phyloP scores from a whole-genome alignment of 2,329 filamentous ascomycete species.

The Pseudovirgaria hyperparasitica region DNA sequence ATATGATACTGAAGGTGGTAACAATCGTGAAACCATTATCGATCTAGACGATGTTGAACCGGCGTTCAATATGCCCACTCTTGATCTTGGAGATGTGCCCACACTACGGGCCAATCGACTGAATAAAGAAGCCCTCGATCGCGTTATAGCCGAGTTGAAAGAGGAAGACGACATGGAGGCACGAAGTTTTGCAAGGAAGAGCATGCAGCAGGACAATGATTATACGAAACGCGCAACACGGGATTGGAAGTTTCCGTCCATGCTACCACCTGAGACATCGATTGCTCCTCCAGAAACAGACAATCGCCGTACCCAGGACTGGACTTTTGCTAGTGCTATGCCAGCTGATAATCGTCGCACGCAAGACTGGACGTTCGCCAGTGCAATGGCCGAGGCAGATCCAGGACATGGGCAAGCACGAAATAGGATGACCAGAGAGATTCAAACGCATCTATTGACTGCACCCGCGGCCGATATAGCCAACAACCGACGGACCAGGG shows the following conservation, averaged over 20 bases:
- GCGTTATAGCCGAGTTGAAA: slow-evolving; percentile 30
- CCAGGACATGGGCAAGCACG: slow-evolving; percentile 17
- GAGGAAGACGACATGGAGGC: slow-evolving; percentile 26
- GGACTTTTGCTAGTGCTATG: slow-evolving; percentile 16
- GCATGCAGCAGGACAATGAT: slow-evolving; percentile 13
- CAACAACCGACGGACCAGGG: slow-evolving; percentile 17
- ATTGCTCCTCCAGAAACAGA: slow-evolving; percentile 9
- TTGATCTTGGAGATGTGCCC: slow-evolving; percentile 36
- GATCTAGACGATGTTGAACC: slow-evolving; percentile 44
- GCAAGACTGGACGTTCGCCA: slow-evolving; percentile 36
- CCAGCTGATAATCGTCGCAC: slow-evolving; percentile 25
- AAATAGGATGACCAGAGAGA: slow-evolving; percentile 21
- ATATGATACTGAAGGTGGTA: slow-evolving; percentile 23
- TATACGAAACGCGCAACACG: slow-evolving; percentile 29
- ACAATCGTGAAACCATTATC: slow-evolving; percentile 39
- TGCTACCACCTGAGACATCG: slow-evolving; percentile 14
- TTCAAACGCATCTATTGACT: slow-evolving; percentile 12
- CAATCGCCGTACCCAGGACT: slow-evolving; percentile 20
- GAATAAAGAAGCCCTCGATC: no score
- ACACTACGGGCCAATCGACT: slow-evolving; percentile 44
- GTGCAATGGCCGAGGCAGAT: slow-evolving; percentile 27
- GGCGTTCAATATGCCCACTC: slow-evolving; percentile 20
- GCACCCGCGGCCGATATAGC: slow-evolving; percentile 7
- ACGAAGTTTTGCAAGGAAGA: no score
- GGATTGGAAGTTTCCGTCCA: slow-evolving; percentile 43